phyloP scores from a whole-genome alignment of 2,329 filamentous ascomycete genomes.

The Aspergillus flavus region DNA sequence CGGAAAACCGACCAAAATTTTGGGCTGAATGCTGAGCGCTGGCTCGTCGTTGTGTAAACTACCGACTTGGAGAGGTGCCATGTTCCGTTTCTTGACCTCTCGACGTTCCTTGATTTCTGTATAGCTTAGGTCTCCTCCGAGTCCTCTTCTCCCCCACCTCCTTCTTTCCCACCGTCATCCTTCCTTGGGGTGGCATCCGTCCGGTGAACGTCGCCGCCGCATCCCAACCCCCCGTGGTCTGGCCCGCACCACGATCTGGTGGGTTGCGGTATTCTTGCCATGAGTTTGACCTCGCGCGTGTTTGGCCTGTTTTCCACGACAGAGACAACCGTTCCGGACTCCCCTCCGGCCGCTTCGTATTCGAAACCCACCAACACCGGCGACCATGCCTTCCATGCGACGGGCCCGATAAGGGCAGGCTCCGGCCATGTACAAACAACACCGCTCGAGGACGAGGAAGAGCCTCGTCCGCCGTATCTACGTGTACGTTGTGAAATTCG shows the following conservation, averaged over 20 bases:
- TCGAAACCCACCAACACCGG: constrained; percentile 28
- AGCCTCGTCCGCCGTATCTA: constrained; percentile 63
- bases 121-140: constrained; percentile 1
- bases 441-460: constrained; percentile 52
- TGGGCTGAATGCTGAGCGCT: constrained; percentile 14
- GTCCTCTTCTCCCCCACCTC: constrained; percentile 12
- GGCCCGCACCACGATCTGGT: constrained; percentile 35
- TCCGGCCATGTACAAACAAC: constrained; percentile 37
- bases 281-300: constrained; percentile 61
- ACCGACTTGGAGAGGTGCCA: constrained; percentile 16
- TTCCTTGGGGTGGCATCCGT: constrained; percentile 18
- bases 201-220: constrained; percentile 22
- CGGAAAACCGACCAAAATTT: constrained; percentile 38
- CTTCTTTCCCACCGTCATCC: constrained; percentile 14
- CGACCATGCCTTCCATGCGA: constrained; percentile 21
- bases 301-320: constrained; percentile 55
- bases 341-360: constrained; percentile 31
- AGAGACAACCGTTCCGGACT: constrained; percentile 32
- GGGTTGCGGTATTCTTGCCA: constrained; percentile 46
- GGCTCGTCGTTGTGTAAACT: not conserved
- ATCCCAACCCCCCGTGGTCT: constrained; percentile 30
- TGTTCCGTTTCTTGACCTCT: constrained; percentile 15
- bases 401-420: constrained; percentile 19
- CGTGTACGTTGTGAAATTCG: constrained; percentile 56
- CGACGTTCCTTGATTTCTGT: constrained; percentile 13